Percentiles rank a stretch among this genome's conserved stretches.
phyloP scores from a whole-genome alignment of 2,329 filamentous ascomycete genomes.

The Cladorrhinum sp. region DNA sequence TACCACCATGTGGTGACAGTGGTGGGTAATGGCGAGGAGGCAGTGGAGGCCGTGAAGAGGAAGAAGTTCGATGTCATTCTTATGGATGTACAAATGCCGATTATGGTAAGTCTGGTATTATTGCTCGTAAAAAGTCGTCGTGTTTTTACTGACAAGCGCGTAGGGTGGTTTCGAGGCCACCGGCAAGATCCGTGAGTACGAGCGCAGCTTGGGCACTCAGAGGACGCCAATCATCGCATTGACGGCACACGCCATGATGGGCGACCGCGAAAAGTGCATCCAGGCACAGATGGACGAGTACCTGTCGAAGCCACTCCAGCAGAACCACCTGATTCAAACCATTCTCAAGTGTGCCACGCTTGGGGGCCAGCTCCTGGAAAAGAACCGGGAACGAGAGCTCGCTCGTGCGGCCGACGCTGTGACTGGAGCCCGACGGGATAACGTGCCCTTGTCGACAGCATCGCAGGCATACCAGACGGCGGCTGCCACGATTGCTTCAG shows the following conservation, averaged over 20 bases:
- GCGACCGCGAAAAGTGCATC: slow-evolving; percentile 95
- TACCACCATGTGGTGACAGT: slow-evolving; percentile 92
- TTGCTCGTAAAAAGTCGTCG: neutral
- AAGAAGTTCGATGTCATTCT: slow-evolving; percentile 94
- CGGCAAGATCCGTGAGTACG: slow-evolving; percentile 92
- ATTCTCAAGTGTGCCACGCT: slow-evolving; percentile 96
- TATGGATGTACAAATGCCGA: slow-evolving; percentile 99
- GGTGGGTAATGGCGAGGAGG: slow-evolving; percentile 91
- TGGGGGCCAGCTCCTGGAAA: slow-evolving; percentile 76
- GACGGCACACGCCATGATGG: slow-evolving; percentile 97
- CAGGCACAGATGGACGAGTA: slow-evolving; percentile 99
- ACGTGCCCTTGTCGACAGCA: slow-evolving; percentile 23
- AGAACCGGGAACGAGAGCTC: slow-evolving; percentile 62
- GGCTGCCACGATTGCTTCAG: slow-evolving; percentile 32
- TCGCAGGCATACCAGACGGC: slow-evolving; percentile 27
- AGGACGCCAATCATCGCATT: slow-evolving; percentile 94
- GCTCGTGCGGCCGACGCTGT: slow-evolving; percentile 50
- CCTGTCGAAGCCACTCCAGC: slow-evolving; percentile 91
- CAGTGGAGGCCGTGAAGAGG: slow-evolving; percentile 85
- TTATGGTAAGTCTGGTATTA: slow-evolving; percentile 67
- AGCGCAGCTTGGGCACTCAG: slow-evolving; percentile 73
- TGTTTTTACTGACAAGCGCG: slow-evolving; percentile 36
- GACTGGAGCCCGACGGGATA: slow-evolving; percentile 39
- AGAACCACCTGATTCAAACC: slow-evolving; percentile 95
- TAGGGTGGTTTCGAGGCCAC: slow-evolving; percentile 96